Evolutionary conservation across 306 rosid species (phyloP), one percentile per base, ranked within the genome.

Genomic region (Fagus sylvatica): DNA sequence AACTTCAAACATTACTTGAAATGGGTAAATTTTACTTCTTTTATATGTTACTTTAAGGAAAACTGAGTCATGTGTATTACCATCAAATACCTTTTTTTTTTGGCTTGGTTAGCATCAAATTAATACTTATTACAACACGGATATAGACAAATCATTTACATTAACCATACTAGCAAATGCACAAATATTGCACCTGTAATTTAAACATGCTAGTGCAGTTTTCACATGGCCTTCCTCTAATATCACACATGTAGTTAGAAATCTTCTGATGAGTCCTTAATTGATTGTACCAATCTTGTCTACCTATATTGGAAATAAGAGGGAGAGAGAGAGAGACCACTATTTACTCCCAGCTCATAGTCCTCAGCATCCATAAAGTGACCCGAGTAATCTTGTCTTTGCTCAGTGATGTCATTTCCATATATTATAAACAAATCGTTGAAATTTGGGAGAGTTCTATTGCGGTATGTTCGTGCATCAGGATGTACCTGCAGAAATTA

Each of bases 341-440:
- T n/a, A 66, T 80, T 75, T 65, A 71, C 71, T 55, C 72, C 83
- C 51, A 39, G 72, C 42, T 72, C 79, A 68, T 71, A 62, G 57
- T 83, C 84, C 73, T 13, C 78, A 3, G 74, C 71, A 55, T 68
- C 80, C 67, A 81, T 65, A 68, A 78, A 75, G 76, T 72, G 39
- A 60, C 40, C 70, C 73, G 81, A 71, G 79, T 53, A 76, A 57
- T 74, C 40, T 28, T 55, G 80, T 36, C 71, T 69, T 66, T 71
- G 28, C 19, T 37, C 59, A 66, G 17, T 5, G 43, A 53, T 73
- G 54, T 64, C 55, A 49, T 80, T 73, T 72, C 89, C 91, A 79
- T 78, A 87, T 66, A 89, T 87, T 74, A 89, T 77, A 81, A 74
- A 87, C 75, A 89, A 73, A 75, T 89, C 89, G 78, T 85, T 81